These are phyloP conservation scores for Anthracocystis setariae DNA, from an alignment of 1,284 basidiomycete genomes.

Conservation along the genomic window DNA sequence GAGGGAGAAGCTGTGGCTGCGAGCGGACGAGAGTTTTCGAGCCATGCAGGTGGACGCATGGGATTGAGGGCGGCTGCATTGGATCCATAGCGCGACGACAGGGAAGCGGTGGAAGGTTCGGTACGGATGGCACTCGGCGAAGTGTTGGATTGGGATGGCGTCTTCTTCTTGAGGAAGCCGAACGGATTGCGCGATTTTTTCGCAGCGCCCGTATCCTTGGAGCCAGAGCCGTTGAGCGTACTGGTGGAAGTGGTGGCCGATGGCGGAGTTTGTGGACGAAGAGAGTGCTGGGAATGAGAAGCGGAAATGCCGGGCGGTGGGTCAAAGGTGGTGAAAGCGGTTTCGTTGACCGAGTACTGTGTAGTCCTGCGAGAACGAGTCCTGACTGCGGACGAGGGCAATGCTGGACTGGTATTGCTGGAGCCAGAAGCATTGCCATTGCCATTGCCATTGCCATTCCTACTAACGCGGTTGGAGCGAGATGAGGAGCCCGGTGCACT, in stretches of 20 bases:
- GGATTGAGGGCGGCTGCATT: slow-evolving; percentile 38
- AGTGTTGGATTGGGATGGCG: slow-evolving; percentile 25
- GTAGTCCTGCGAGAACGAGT: slow-evolving; percentile 21
- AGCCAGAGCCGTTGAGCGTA: slow-evolving; percentile 41
- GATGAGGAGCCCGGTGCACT: slow-evolving; percentile 13
- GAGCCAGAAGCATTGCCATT: not conserved
- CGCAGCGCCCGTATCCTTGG: slow-evolving; percentile 21
- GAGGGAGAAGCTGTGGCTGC: slow-evolving; percentile 24
- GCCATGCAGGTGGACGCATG: slow-evolving; percentile 43
- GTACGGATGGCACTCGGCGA: slow-evolving; percentile 33
- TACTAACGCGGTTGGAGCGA: not conserved
- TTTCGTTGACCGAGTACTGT: slow-evolving; percentile 15
- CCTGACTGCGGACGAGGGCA: slow-evolving; percentile 1
- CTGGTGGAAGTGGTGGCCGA: slow-evolving; percentile 44
- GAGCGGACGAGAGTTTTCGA: slow-evolving; percentile 27
- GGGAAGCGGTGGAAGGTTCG: slow-evolving; percentile 31
- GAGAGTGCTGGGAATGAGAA: slow-evolving; percentile 35
- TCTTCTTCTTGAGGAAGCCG: slow-evolving; percentile 59
- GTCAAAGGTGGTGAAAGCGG: slow-evolving; percentile 24
- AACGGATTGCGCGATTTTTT: slow-evolving; percentile 59
- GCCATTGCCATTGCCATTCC: not conserved
- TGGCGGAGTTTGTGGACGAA: slow-evolving; percentile 46
- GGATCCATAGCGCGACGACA: slow-evolving; percentile 39
- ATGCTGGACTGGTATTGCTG: slow-evolving; percentile 2
- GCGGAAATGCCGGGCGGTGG: slow-evolving; percentile 8